Conservation (phyloP, 2,329 filamentous ascomycete species). For the Calonectria pauciramosa region DNA sequence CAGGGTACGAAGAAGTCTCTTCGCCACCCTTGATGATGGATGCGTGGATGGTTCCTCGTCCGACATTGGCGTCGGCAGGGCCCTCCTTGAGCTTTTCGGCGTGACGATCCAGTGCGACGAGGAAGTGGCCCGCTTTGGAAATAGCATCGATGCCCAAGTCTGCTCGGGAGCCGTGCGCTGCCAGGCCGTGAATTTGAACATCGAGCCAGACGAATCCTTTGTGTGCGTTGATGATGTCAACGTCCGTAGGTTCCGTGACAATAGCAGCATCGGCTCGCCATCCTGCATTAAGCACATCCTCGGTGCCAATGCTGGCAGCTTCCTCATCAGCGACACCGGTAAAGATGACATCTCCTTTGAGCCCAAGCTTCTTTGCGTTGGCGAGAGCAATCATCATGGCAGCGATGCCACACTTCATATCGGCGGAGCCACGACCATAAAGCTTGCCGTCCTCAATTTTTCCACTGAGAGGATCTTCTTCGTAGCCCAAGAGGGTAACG, state of each 20-base stretch:
- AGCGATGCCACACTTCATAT: constrained; percentile 67
- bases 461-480: constrained; percentile 60
- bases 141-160: constrained; percentile 65
- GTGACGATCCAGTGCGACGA: constrained; percentile 60
- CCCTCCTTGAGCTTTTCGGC: constrained; percentile 48
- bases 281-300: constrained; percentile 63
- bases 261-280: constrained; percentile 68
- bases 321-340: constrained; percentile 69
- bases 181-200: constrained; percentile 57
- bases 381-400: constrained; percentile 59
- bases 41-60: constrained; percentile 60
- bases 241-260: constrained; percentile 61
- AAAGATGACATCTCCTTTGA: constrained; percentile 65
- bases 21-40: constrained; percentile 64
- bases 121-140: constrained; percentile 59
- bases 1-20: constrained; percentile 66
- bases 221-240: constrained; percentile 59
- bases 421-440: constrained; percentile 61
- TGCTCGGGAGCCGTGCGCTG: constrained; percentile 59
- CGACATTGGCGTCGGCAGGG: constrained; percentile 50
- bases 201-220: constrained; percentile 65
- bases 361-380: constrained; percentile 52
- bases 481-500: constrained; percentile 62
- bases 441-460: constrained; percentile 54
- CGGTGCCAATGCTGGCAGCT: constrained; percentile 63